Evolutionary conservation across 257 asterid genomes (phyloP), one percentile per base, ranked within the genome.

Genomic region (Linderniella brevidens): DNA sequence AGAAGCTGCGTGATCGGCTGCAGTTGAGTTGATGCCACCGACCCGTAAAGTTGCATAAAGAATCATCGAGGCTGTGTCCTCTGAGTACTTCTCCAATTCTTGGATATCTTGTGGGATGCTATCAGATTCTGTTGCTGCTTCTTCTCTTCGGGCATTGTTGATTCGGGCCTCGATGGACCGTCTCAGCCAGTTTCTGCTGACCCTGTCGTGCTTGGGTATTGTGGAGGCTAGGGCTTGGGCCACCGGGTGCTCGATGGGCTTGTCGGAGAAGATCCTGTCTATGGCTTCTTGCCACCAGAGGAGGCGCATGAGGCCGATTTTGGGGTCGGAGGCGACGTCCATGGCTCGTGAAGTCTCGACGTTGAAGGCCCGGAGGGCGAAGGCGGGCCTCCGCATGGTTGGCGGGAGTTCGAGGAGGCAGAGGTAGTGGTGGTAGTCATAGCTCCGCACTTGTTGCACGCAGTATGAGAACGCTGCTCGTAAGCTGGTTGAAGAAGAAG

Each of bases 361-460:
- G 9, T 88, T 84, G 42, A 84, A 88, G 11, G 98, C 98, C 37
- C 85, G 80, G 41, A 88, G 69, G 0, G 94, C 94, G 53, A 88
- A 88, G 46, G 94, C 96, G 3, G 98, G 70, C 70, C 62, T 88
- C 15, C 98, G 65, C 87, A 81, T 67, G 66, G 61, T 57, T 52
- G 79, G 82, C 12, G 98, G 95, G 41, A 88, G 93, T 69, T 88
- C 95, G 37, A 88, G 93, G 58, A 88, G 95, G 75, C 98, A 88
- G 11, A 88, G 93, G 58, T 88, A 88, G 73, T 84, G 95, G 57
- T 82, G 95, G 52, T 88, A 84, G 59, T 88, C 95, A 63, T 88
- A 88, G 25, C 15, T 71, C 17, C 96, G 71, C n/a, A 88, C 98
- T 73, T 84, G 96, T 61, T 88, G 92, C 43, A 80, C 88, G 56